These are phyloP conservation scores for Phaseolus coccineus DNA, from an alignment of 331 rosid genomes.

Conservation along the genomic window DNA sequence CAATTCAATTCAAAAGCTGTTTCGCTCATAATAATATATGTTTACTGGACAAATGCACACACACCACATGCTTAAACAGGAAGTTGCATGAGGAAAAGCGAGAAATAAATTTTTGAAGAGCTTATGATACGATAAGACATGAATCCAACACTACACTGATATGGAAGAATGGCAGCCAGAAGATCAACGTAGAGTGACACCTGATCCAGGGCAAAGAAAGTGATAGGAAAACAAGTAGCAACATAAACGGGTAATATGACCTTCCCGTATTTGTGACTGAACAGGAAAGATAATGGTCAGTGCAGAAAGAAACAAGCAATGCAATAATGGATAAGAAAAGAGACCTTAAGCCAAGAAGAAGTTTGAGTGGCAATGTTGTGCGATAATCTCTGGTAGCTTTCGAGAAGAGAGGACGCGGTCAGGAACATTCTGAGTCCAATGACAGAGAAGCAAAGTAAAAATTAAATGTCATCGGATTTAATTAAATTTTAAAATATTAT, in stretches of 20 bases:
- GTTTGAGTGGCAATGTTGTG: conserved; percentile 47
- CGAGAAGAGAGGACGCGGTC: conserved; percentile 58
- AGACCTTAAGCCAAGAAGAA: conserved; percentile 55
- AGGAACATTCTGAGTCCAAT: conserved; percentile 63
- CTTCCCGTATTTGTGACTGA: conserved; percentile 1
- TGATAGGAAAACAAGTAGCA: conserved; percentile 46
- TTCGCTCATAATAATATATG: no score
- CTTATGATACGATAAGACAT: not conserved
- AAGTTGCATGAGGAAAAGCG: not conserved
- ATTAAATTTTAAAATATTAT: no score
- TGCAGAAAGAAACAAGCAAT: conserved; percentile 57
- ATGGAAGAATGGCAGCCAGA: not conserved
- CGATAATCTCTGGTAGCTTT: conserved; percentile 56
- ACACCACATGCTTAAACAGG: not conserved
- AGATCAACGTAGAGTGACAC: conserved; percentile 58
- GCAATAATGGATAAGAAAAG: conserved; percentile 44
- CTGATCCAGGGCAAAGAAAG: conserved; percentile 51
- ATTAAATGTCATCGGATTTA: no score
- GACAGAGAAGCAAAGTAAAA: conserved; percentile 61
- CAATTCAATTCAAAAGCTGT: no score
- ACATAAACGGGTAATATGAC: conserved; percentile 44
- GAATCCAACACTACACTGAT: no score
- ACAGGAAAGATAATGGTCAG: conserved; percentile 51
- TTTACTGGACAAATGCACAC: no score
- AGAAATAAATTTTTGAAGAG: not conserved